Percentiles rank a stretch among this genome's conserved stretches.
Conservation (phyloP, 352 stramenopile species). For the Plasmopara viticola region DNA sequence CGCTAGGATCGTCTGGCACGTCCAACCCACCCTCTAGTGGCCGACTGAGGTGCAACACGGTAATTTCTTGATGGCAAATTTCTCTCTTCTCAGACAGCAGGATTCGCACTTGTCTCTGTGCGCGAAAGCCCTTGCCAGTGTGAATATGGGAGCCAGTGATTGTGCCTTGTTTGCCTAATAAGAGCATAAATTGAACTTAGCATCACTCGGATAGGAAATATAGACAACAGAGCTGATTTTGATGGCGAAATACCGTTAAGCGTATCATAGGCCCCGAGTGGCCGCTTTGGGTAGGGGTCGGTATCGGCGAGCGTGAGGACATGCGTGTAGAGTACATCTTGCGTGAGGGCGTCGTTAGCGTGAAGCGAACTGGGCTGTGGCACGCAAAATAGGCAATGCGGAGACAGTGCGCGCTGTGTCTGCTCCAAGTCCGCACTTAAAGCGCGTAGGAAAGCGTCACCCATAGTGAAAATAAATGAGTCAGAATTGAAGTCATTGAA, state of each 20-base stretch:
- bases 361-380: slow-evolving; percentile 58
- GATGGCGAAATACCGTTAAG: slow-evolving; percentile 39
- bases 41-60: slow-evolving; percentile 64
- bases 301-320: slow-evolving; percentile 35
- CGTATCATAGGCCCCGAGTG: slow-evolving; percentile 51
- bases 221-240: too few relatives aligned
- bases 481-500: too few relatives aligned
- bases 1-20: slow-evolving; percentile 63
- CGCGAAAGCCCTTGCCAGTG: slow-evolving; percentile 43
- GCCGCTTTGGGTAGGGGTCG: slow-evolving; percentile 10
- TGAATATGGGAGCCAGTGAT: slow-evolving; percentile 55
- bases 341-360: slow-evolving; percentile 27
- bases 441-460: slow-evolving; percentile 38
- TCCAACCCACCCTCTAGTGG: slow-evolving; percentile 55
- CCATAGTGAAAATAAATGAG: slow-evolving; percentile 22
- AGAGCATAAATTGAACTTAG: not conserved
- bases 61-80: slow-evolving; percentile 46
- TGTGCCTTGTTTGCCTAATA: slow-evolving; percentile 42
- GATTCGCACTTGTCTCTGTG: slow-evolving; percentile 56
- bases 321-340: slow-evolving; percentile 50
- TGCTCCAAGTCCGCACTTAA: slow-evolving; percentile 36
- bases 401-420: slow-evolving; percentile 47
- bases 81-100: slow-evolving; percentile 59
- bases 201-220: too few relatives aligned
- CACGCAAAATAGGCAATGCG: slow-evolving; percentile 56